Evolutionary conservation across 169 alveolate species (phyloP).

Genomic region (Blepharisma undulans): DNA sequence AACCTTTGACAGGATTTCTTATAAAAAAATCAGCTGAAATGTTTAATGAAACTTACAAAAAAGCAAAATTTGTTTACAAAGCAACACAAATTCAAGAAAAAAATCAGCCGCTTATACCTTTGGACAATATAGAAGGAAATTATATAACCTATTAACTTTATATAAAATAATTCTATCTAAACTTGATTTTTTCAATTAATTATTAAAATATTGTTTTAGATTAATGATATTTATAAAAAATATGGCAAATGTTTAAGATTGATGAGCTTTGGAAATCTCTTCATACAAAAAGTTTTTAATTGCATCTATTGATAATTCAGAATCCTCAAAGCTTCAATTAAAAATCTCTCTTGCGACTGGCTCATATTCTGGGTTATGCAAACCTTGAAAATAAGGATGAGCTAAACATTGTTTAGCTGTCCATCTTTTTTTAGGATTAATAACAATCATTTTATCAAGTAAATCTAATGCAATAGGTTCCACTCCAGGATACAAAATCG

Average conservation of each 20-base stretch:
- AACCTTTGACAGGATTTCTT: neutral
- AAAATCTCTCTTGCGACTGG: neutral
- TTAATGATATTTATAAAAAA: no score
- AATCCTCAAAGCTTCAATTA: slow-evolving; percentile 39
- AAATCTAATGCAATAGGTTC: slow-evolving; percentile 76
- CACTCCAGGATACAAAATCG: slow-evolving; percentile 77
- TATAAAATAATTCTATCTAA: neutral
- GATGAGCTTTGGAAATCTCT: neutral
- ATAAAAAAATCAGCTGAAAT: neutral
- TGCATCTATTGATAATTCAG: neutral
- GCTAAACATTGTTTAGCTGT: slow-evolving; percentile 68
- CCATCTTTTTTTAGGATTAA: slow-evolving; percentile 71
- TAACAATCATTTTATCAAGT: slow-evolving; percentile 69
- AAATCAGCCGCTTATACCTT: neutral
- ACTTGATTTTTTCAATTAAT: no score
- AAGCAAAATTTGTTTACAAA: neutral
- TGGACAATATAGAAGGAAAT: neutral
- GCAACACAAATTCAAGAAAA: neutral
- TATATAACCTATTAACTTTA: neutral
- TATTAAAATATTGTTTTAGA: neutral
- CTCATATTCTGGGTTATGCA: slow-evolving; percentile 86
- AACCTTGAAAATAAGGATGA: slow-evolving; percentile 83
- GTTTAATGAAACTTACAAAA: neutral
- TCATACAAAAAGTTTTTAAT: neutral
- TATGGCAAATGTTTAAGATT: no score